Conservation (phyloP, 164 flowering plant species). For the Vitis vinifera region DNA sequence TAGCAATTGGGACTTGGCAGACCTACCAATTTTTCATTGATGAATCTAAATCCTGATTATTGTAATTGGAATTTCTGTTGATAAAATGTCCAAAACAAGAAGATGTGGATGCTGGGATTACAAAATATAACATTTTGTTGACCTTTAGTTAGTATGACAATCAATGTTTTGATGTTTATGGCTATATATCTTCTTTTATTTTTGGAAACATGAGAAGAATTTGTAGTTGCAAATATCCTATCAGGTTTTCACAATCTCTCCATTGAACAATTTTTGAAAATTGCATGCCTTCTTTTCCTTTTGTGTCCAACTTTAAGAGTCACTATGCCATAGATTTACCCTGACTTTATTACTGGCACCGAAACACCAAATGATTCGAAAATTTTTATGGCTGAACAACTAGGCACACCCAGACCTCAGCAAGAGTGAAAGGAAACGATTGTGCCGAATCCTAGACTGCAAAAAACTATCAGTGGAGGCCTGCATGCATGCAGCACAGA, state of each 20-base stretch:
- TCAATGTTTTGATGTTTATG: too few species aligned
- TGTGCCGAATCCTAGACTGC: constrained; percentile 90
- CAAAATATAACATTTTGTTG: too few species aligned
- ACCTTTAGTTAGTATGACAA: too few species aligned
- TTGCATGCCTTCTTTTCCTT: background rate
- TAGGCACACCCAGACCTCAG: constrained; percentile 83
- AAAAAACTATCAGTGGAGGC: constrained; percentile 87
- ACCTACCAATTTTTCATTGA: constrained; percentile 14
- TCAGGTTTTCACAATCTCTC: too few species aligned
- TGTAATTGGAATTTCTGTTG: background rate
- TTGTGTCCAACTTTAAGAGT: background rate
- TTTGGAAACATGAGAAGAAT: too few species aligned
- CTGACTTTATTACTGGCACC: background rate
- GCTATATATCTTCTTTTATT: too few species aligned
- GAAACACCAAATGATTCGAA: background rate
- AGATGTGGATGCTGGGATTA: too few species aligned
- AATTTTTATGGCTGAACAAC: constrained; percentile 2
- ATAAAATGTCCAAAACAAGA: background rate
- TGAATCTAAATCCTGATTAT: background rate
- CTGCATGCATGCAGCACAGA: constrained; percentile 95
- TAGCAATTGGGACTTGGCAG: constrained; percentile 19
- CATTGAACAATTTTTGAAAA: too few species aligned
- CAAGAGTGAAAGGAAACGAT: constrained; percentile 83
- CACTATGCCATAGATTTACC: background rate
- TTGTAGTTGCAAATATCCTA: too few species aligned